Percentiles rank a stretch among this genome's conserved stretches.
Evolutionary conservation across 192 early-diverging fungal genomes (phyloP).

Genomic region (Phlyctochytrium arcticum): DNA sequence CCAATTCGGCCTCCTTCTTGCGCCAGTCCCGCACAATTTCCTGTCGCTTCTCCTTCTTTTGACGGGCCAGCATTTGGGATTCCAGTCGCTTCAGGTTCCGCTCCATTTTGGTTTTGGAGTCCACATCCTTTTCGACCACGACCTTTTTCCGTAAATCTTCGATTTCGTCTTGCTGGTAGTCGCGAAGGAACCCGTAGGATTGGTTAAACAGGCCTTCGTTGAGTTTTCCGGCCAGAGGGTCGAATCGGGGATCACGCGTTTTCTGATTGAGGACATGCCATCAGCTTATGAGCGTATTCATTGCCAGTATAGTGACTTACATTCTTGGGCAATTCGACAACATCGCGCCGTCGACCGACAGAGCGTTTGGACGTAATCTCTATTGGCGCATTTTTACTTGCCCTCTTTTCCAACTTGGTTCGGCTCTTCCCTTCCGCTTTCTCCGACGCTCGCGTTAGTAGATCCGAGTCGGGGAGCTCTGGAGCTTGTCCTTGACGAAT

Average conservation of each 20-base stretch:
- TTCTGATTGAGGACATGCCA: conserved; percentile 38
- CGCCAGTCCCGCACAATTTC: conserved; percentile 70
- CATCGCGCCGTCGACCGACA: conserved; percentile 66
- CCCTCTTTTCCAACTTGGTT: conserved; percentile 20
- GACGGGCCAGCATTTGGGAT: conserved; percentile 22
- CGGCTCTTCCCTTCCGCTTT: background rate
- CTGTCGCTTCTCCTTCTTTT: conserved; percentile 49
- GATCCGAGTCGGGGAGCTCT: background rate
- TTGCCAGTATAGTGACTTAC: conserved; percentile 34
- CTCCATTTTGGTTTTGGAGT: conserved; percentile 57
- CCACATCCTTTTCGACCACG: conserved; percentile 60
- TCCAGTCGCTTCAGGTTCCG: conserved; percentile 60
- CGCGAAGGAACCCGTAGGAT: conserved; percentile 84
- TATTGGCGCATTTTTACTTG: conserved; percentile 53
- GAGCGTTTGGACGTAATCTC: conserved; percentile 75
- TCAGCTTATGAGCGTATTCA: background rate
- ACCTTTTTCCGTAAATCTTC: conserved; percentile 61
- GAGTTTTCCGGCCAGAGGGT: conserved; percentile 78
- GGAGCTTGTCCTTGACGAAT: conserved; percentile 10
- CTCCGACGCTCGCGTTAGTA: background rate
- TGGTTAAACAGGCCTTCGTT: conserved; percentile 91
- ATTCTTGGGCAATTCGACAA: conserved; percentile 54
- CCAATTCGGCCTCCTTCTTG: conserved; percentile 74
- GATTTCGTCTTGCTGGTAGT: conserved; percentile 74
- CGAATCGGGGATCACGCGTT: conserved; percentile 92